A percentile compares a stretch with the other conserved stretches of the same genome.
These are phyloP conservation scores for Mitragyna speciosa DNA, from an alignment of 257 asterid genomes.

Conservation along the genomic window DNA sequence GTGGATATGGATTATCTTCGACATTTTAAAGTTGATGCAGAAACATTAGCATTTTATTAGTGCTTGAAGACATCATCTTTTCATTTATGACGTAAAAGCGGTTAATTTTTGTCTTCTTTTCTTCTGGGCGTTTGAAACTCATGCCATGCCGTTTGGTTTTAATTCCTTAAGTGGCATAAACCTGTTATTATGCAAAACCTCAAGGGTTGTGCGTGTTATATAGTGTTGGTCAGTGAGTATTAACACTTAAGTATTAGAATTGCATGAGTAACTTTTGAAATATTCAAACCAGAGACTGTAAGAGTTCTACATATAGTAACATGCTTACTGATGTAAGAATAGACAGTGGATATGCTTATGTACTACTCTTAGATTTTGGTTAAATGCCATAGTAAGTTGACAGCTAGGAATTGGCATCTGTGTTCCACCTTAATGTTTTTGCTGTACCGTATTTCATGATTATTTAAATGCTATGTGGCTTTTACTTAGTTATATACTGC, in stretches of 20 bases:
- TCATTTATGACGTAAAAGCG: background rate
- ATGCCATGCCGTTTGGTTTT: background rate
- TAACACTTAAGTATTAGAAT: too few relatives aligned
- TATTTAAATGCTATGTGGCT: background rate
- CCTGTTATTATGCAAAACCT: background rate
- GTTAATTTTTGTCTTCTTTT: too few relatives aligned
- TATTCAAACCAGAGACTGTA: too few relatives aligned
- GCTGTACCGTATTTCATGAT: background rate
- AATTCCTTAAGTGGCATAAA: background rate
- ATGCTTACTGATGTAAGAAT: too few relatives aligned
- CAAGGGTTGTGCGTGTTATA: background rate
- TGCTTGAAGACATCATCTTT: background rate
- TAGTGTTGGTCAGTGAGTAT: background rate
- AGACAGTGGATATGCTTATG: background rate
- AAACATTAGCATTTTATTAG: background rate
- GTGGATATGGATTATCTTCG: background rate
- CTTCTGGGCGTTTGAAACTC: background rate
- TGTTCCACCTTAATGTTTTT: background rate
- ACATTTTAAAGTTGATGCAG: background rate
- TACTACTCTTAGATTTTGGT: background rate
- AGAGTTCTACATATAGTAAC: too few relatives aligned
- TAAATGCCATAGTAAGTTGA: background rate
- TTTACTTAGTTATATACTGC: background rate
- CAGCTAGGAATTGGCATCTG: background rate
- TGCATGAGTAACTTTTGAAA: too few relatives aligned